Evolutionary conservation across 169 alveolate genomes (phyloP), one percentile per base, ranked within the genome.

Genomic region (Eimeria necatrix): DNA sequence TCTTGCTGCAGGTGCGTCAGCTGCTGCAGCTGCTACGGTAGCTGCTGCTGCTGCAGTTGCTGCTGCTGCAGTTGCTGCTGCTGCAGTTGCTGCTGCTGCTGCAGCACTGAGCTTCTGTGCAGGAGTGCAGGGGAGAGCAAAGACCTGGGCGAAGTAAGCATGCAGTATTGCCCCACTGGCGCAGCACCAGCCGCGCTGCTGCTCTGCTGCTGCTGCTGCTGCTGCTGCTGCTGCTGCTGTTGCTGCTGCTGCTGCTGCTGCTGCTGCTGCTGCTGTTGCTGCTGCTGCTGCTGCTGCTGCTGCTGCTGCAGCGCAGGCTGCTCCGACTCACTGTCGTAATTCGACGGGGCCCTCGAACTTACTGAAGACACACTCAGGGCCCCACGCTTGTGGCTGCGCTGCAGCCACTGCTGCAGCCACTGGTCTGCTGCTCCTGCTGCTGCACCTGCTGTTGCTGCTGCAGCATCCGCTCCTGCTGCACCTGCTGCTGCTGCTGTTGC

Each of bases 331-430:
- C 70, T 49, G 18, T 78, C 88, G 48, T 6, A 10, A 18, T 46
- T 24, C 3, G 88, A 78, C 70, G 68, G 26, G 70, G 68, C 48
- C 18, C 88, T 7, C 4, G 88, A 78, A 68, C 88, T 78, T 1
- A 4, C 68, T 14, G 76, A 64, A 18, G 88, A 78, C 9, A n/a
- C 88, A 46, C 88, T 78, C 18, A 78, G 88, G 12, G 88, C 88
- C 20, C 88, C 88, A 51, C 49, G 88, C 70, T 24, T 51, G 88
- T 78, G 4, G 4, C 48, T 26, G 51, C 88, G 88, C 70, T 78
- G 88, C 88, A 78, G 52, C 88, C 88, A 78, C 5, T 78, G 88
- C 24, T 49, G 70, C 26, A 78, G 48, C 88, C 88, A 78, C 70
- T 10, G 88, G 70, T 46, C 88, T 49, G 88, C 68, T 49, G 88